Conservation (phyloP, 1,139 yeast species). For the Ogataea hybrid region DNA sequence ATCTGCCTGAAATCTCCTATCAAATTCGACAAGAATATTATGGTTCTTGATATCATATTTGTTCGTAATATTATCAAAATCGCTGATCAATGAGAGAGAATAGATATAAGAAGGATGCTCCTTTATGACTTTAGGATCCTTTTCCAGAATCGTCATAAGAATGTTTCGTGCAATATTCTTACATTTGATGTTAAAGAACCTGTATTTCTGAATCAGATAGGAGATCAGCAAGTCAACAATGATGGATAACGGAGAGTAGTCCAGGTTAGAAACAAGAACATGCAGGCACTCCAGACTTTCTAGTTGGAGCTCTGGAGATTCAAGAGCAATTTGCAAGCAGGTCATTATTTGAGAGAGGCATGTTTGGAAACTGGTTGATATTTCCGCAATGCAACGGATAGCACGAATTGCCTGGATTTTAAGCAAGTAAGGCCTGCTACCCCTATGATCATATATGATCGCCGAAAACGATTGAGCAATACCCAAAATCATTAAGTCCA, state of each 20-base stretch:
- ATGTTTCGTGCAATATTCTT: slow-evolving; percentile 47
- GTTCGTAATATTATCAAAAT: slow-evolving; percentile 32
- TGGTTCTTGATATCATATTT: slow-evolving; percentile 22
- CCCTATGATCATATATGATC: slow-evolving; percentile 69
- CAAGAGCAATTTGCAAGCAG: slow-evolving; percentile 79
- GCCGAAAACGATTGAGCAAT: slow-evolving; percentile 79
- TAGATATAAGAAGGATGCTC: slow-evolving; percentile 45
- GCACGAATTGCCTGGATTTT: slow-evolving; percentile 74
- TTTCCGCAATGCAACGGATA: slow-evolving; percentile 61
- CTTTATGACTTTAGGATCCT: slow-evolving; percentile 29
- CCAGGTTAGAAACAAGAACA: slow-evolving; percentile 48
- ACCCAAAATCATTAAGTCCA: slow-evolving; percentile 61
- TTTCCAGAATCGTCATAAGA: slow-evolving; percentile 35
- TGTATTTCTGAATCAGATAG: slow-evolving; percentile 64
- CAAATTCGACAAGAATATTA: slow-evolving; percentile 46
- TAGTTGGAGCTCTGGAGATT: slow-evolving; percentile 56
- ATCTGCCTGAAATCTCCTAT: slow-evolving; percentile 58
- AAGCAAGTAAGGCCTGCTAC: slow-evolving; percentile 68
- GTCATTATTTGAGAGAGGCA: slow-evolving; percentile 89
- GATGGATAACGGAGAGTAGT: slow-evolving; percentile 50
- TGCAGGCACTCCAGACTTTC: slow-evolving; percentile 71
- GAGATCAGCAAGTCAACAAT: slow-evolving; percentile 57
- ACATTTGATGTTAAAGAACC: slow-evolving; percentile 44
- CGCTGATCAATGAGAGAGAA: slow-evolving; percentile 48
- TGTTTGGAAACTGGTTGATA: slow-evolving; percentile 62